Evolutionary conservation across 164 flowering plant species (phyloP).

Genomic region (Sedum album): DNA sequence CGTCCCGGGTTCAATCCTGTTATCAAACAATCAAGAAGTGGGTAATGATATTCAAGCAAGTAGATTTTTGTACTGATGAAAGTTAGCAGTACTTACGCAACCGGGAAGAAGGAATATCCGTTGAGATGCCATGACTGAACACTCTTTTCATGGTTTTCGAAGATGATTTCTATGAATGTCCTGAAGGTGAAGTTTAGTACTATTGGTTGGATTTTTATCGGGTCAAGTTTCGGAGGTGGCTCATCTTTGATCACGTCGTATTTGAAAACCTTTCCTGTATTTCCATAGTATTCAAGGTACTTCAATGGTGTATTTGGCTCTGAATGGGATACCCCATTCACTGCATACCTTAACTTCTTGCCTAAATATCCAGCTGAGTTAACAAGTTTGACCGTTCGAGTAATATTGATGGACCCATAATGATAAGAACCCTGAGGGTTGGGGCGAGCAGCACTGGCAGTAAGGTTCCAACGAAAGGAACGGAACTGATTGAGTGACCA

Average conservation of each 20-base stretch:
- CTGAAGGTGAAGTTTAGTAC: background rate
- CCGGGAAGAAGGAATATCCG: background rate
- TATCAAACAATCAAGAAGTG: background rate
- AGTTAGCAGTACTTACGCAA: background rate
- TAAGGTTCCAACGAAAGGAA: slow-evolving; percentile 44
- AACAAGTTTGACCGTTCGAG: slow-evolving; percentile 15
- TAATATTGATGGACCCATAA: slow-evolving; percentile 30
- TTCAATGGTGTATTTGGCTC: background rate
- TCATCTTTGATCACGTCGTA: background rate
- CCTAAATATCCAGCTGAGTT: background rate
- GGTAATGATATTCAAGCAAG: background rate
- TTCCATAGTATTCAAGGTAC: background rate
- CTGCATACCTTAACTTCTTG: background rate
- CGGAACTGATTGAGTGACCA: background rate
- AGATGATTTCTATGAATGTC: background rate
- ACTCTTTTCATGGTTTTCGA: background rate
- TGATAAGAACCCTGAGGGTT: slow-evolving; percentile 22
- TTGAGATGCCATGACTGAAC: slow-evolving; percentile 1
- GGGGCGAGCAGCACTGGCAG: slow-evolving; percentile 33
- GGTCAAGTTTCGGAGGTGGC: background rate
- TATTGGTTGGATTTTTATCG: background rate
- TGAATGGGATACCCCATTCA: background rate
- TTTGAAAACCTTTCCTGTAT: background rate
- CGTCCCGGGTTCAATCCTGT: slow-evolving; percentile 40
- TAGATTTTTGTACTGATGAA: background rate